Conservation (phyloP, 306 rosid genomes). For the Abrus pulchellus region DNA sequence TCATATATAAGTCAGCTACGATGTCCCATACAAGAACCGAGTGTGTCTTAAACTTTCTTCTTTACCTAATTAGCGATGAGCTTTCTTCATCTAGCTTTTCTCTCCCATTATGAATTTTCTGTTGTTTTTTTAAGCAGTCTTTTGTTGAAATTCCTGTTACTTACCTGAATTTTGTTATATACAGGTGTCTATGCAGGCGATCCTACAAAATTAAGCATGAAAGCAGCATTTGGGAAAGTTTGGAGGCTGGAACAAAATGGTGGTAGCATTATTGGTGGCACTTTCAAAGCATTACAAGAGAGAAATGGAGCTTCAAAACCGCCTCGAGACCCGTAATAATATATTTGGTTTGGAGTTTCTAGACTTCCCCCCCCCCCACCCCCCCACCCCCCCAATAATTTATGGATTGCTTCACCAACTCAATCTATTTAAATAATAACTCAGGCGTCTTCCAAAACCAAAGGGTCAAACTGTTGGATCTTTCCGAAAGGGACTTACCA, state of each 20-base stretch:
- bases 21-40: not conserved
- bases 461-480: conserved; percentile 99
- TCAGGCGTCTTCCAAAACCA: conserved; percentile 91
- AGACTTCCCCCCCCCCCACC: conserved; percentile 23
- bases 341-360: conserved; percentile 46
- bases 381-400: conserved; percentile 4
- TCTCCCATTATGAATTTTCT: conserved; percentile 25
- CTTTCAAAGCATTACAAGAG: conserved; percentile 93
- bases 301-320: conserved; percentile 68
- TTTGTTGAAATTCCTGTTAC: conserved; percentile 15
- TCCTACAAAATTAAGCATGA: conserved; percentile 98
- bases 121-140: not conserved
- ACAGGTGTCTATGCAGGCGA: conserved; percentile 98
- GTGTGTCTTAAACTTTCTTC: not conserved
- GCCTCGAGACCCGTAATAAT: conserved; percentile 86
- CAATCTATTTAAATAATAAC: conserved; percentile 34
- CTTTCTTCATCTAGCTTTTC: conserved; percentile 36
- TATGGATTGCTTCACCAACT: conserved; percentile 52
- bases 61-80: conserved; percentile 7
- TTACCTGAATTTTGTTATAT: conserved; percentile 44
- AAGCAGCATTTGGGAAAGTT: conserved; percentile 97
- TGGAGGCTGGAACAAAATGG: conserved; percentile 96
- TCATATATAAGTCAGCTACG: not conserved
- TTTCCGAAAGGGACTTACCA: conserved; percentile 89
- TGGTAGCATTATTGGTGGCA: conserved; percentile 95